A percentile compares a stretch with the other conserved stretches of the same genome.
Conservation (phyloP, 2,329 filamentous ascomycete genomes). For the Diaporthe vexans region DNA sequence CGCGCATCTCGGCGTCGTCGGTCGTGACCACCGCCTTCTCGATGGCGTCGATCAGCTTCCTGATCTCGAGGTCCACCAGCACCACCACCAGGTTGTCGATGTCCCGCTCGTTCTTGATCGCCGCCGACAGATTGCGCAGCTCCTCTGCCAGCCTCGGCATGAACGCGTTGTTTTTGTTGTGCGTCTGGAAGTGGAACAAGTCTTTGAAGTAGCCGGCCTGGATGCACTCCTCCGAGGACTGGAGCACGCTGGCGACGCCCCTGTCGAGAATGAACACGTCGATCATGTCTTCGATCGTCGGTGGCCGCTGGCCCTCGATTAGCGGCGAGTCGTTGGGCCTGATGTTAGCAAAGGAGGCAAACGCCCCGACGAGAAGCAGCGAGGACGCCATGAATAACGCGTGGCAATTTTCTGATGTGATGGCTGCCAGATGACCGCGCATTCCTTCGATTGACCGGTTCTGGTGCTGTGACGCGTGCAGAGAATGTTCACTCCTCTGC, state of each 20-base stretch:
- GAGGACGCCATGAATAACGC: slow-evolving; percentile 52
- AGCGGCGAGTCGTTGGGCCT: slow-evolving; percentile 41
- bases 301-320: slow-evolving; percentile 33
- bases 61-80: slow-evolving; percentile 38
- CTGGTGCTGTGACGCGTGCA: slow-evolving; percentile 52
- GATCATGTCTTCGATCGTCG: slow-evolving; percentile 49
- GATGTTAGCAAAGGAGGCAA: slow-evolving; percentile 46
- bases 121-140: slow-evolving; percentile 25
- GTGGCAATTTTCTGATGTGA: slow-evolving; percentile 50
- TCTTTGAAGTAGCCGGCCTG: slow-evolving; percentile 44
- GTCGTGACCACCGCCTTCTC: slow-evolving; percentile 40
- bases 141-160: slow-evolving; percentile 33
- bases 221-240: slow-evolving; percentile 45
- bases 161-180: slow-evolving; percentile 34
- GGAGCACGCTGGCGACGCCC: slow-evolving; percentile 51
- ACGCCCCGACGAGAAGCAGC: slow-evolving; percentile 51
- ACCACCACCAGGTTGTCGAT: slow-evolving; percentile 23
- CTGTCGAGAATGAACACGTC: slow-evolving; percentile 51
- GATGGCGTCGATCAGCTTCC: slow-evolving; percentile 39
- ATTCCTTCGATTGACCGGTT: slow-evolving; percentile 50
- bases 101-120: slow-evolving; percentile 29
- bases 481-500: slow-evolving; percentile 44
- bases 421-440: slow-evolving; percentile 45
- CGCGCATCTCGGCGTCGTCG: slow-evolving; percentile 44
- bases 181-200: slow-evolving; percentile 43